Evolutionary conservation across 2,329 filamentous ascomycete genomes (phyloP).

Genomic region (Akanthomyces uredinophilus): DNA sequence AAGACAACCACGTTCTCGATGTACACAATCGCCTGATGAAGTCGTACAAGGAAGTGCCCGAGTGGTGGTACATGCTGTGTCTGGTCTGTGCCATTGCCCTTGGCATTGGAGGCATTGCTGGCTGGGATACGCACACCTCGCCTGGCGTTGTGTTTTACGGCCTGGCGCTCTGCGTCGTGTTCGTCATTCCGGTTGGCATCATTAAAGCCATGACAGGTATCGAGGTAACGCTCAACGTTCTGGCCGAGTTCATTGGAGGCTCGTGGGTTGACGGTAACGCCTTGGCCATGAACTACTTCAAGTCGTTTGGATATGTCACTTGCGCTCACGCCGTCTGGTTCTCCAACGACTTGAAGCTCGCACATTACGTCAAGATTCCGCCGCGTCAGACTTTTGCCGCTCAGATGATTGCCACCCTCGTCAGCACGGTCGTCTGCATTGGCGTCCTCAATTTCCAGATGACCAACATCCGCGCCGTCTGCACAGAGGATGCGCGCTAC

Average conservation of each 20-base stretch:
- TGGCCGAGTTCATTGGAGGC: slow-evolving; percentile 51
- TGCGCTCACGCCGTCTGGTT: slow-evolving; percentile 49
- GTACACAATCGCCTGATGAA: slow-evolving; percentile 47
- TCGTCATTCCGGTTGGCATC: slow-evolving; percentile 48
- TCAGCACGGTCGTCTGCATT: slow-evolving; percentile 47
- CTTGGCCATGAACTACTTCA: slow-evolving; percentile 51
- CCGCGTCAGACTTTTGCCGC: slow-evolving; percentile 54
- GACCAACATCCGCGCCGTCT: slow-evolving; percentile 43
- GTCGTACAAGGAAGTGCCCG: slow-evolving; percentile 43
- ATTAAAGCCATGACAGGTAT: slow-evolving; percentile 50
- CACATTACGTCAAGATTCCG: slow-evolving; percentile 56
- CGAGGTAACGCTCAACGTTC: slow-evolving; percentile 47
- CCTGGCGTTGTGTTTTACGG: slow-evolving; percentile 48
- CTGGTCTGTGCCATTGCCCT: slow-evolving; percentile 40
- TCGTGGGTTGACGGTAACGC: slow-evolving; percentile 46
- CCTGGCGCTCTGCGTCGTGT: slow-evolving; percentile 43
- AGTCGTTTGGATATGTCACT: slow-evolving; percentile 46
- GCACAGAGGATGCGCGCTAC: slow-evolving; percentile 41
- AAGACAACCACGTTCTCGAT: slow-evolving; percentile 36
- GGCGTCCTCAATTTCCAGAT: slow-evolving; percentile 47
- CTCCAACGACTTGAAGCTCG: slow-evolving; percentile 43
- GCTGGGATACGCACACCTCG: slow-evolving; percentile 46
- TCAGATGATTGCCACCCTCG: slow-evolving; percentile 53
- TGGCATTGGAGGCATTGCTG: slow-evolving; percentile 42
- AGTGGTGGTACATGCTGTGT: slow-evolving; percentile 49